Base-by-base conservation (phyloP, 2,329 filamentous ascomycete genomes). In the Penicillium sp. region DNA sequence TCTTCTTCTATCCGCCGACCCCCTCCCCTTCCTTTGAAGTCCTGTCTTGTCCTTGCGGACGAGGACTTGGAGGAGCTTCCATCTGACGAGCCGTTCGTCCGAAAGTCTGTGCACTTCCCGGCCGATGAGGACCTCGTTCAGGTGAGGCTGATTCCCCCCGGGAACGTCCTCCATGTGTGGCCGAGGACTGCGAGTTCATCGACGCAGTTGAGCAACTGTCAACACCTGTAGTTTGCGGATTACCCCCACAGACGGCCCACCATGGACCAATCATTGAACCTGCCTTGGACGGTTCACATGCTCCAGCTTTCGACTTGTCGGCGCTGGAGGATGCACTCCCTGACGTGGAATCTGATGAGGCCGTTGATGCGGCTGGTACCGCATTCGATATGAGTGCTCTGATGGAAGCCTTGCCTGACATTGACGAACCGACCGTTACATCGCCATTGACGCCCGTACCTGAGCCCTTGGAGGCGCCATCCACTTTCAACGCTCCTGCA, bases 41-140 rank as follows among this genome's bases (percentile, higher is more conserved):
- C 42, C 16, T 45, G 42, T 33, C 42, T 45, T 3, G 6, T 30
- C 14, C 8, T 11, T 16, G 18, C 13, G 14, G 42, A 30, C 2
- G 25, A 19, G 14, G 27, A 39, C 5, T 16, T 35, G 33, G 33
- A 35, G 4, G 33, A 16, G n/a, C 4, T n/a, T 6, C 33, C 25
- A 18, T 30, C 34, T 39, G 16, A 22, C 19, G 42, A 45, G 12
- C 25, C 16, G 11, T 19, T n/a, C n/a, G 42, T 39, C 13, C 33
- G 42, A 27, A 45, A 45, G 33, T 16, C 42, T 6, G 42, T 45
- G 6, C 42, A 30, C 16, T 45, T 45, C 42, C 42, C 42, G 1
- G 42, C 38, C 5, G 42, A 38, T 3, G 13, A 44, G 9, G 9
- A 12, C 16, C 28, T 7, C 12, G 33, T 38, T 1, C 9, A 30